Conservation (phyloP, 805 yeast species). For the Pichia sporocuriosa region DNA sequence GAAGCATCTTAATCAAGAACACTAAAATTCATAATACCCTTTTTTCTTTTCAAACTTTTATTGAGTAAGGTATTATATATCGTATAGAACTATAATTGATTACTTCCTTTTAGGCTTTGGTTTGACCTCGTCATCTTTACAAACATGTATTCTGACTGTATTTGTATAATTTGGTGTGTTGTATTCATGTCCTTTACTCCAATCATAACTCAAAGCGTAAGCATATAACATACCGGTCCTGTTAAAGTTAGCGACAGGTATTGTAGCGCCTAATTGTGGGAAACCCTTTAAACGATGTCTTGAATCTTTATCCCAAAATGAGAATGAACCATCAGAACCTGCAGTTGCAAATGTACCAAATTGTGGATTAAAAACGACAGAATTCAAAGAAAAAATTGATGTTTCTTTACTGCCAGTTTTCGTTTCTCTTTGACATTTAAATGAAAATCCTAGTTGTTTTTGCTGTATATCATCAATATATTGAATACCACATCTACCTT, state of each 20-base stretch:
- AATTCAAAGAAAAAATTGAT: conserved; percentile 70
- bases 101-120: conserved; percentile 36
- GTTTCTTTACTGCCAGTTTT: conserved; percentile 51
- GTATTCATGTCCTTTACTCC: conserved; percentile 85
- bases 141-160: conserved; percentile 73
- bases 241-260: conserved; percentile 76
- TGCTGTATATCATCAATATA: conserved; percentile 82
- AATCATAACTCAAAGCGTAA: conserved; percentile 88
- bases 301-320: conserved; percentile 94
- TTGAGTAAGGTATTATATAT: neutral
- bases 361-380: conserved; percentile 79
- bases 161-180: conserved; percentile 73
- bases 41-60: neutral
- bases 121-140: conserved; percentile 80
- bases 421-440: conserved; percentile 86
- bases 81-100: neutral
- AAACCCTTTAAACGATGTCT: conserved; percentile 78
- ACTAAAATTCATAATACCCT: no score
- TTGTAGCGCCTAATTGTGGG: conserved; percentile 60
- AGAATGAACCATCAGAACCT: conserved; percentile 89
- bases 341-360: conserved; percentile 91
- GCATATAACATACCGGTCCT: conserved; percentile 80
- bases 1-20: no score
- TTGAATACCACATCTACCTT: conserved; percentile 93
- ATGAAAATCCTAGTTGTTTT: conserved; percentile 69